Evolutionary conservation across 495 filamentous ascomycete species (phyloP), one percentile per base, ranked within the genome.

Genomic region (Annulohypoxylon bovei): DNA sequence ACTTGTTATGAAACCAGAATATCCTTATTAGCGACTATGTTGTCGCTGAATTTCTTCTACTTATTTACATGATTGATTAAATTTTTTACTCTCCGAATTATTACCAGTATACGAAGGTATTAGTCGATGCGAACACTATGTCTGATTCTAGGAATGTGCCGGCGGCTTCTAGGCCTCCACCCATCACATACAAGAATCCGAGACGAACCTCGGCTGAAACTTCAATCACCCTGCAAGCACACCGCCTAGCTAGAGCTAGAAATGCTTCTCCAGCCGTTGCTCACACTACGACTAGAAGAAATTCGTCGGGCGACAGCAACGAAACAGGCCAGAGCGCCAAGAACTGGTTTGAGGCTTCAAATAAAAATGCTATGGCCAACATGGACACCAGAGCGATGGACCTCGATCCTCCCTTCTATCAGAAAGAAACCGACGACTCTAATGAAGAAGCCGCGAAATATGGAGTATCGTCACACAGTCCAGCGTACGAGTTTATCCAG

Each of bases 371-470:
- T 6, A 75, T 62, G 52, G 69, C 56, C 18, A 76, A 55, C 12
- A 74, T 76, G 52, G 76, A 81, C 14, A 62, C 72, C 40, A 62
- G 39, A 3, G 58, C 73, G 1, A 83, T 83, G 78, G 81, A 84
- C 61, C 81, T 87, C 42, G 86, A 89, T 53, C 85, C 85, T 2
- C 88, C 86, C 3, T 88, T 85, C 39, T 88, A 81, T 39, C 81
- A 81, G 16, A 82, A 81, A 47, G 77, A 80, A 32, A 82, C 80
- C 16, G 76, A 81, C 35, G 81, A 78, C 1, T 86, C 84, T 5
- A 82, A 78, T 50, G 81, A 80, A 59, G 77, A 68, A 55, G 42
- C 53, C 9, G 50, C 57, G 6, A 67, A 71, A 14, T 67, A 67
- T 57, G 55, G 50, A 11, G 12, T 69, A 1, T 50, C 62, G 11